Evolutionary conservation across 192 early-diverging fungal genomes (phyloP), one percentile per base, ranked within the genome.

Genomic region (Rhizophlyctis rosea): DNA sequence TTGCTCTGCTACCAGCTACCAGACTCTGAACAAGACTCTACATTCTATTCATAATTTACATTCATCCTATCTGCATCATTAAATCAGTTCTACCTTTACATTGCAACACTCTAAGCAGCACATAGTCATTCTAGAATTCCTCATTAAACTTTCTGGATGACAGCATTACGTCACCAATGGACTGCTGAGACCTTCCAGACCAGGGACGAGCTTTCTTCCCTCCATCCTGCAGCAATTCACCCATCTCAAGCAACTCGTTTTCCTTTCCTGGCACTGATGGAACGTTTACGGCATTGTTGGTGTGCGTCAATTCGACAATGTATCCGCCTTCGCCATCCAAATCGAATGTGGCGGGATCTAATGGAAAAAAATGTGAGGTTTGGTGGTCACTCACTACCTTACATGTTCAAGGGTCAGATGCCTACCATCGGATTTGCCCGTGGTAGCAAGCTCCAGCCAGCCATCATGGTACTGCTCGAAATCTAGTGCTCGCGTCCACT

Each of bases 401-500:
- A n/a, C 29, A 25, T 2, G 25, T n/a, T 14, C 13, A 1, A 16
- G 29, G 13, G 9, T 9, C 29, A 34, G 47, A 1, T 5, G 34
- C 65, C 7, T 34, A 78, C 76, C 76, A 21, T 78, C 76, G 1
- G 72, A 74, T 29, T 48, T 51, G 2, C 76, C 77, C 18, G 76
- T 79, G 3, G 75, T 73, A 3, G 78, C 75, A 35, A 81, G 24
- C 25, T 28, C 51, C n/a, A 76, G 18, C 81, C 81, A 83, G 44
- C 79, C 65, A 24, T 62, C 47, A 28, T 58, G 35, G 50, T 83
- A 83, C 14, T 39, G 29, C 24, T 80, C 76, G 56, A 79, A 83
- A 57, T 83, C 72, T 29, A 83, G 72, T 2, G 74, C 79, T 28
- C 65, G 58, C 0, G 67, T 73, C 81, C 81, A 83, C 58, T 69